Percentiles rank a stretch among this genome's conserved stretches.
These are phyloP conservation scores for Penicillium tannophilum DNA, from an alignment of 495 filamentous ascomycete genomes.

Conservation along the genomic window DNA sequence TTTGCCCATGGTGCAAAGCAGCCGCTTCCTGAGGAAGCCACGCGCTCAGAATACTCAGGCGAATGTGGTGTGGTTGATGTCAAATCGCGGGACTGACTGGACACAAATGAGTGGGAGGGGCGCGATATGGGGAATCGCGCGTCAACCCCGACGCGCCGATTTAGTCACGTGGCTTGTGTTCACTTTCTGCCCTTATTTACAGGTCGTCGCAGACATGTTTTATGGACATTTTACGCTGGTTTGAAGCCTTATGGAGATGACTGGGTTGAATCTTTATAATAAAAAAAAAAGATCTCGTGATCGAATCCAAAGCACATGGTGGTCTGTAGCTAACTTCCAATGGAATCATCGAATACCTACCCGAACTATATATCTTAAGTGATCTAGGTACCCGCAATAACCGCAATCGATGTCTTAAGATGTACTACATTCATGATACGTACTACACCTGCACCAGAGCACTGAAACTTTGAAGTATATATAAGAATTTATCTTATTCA, in stretches of 20 bases:
- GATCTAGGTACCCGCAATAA: too few species aligned
- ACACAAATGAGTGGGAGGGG: conserved; percentile 25
- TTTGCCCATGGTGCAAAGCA: conserved; percentile 69
- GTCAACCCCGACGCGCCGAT: conserved; percentile 26
- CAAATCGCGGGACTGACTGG: conserved; percentile 13
- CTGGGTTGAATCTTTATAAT: too few species aligned
- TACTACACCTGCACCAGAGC: too few species aligned
- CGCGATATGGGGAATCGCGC: conserved; percentile 31
- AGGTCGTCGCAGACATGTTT: not conserved
- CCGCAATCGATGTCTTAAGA: too few species aligned
- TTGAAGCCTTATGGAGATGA: too few species aligned
- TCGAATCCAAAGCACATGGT: too few species aligned
- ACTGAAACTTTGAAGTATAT: too few species aligned
- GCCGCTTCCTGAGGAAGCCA: conserved; percentile 37
- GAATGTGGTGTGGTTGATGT: conserved; percentile 11
- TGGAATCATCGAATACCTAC: not conserved
- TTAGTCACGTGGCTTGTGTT: conserved; percentile 23
- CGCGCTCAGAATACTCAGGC: conserved; percentile 20
- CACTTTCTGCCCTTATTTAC: not conserved
- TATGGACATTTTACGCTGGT: not conserved
- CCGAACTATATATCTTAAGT: not conserved
- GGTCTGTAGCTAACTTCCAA: not conserved
- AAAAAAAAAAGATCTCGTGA: too few species aligned
- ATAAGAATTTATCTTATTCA: too few species aligned
- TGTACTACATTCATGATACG: too few species aligned